Conservation (phyloP, 2,329 filamentous ascomycete species). For the Diaporthe humulicola region DNA sequence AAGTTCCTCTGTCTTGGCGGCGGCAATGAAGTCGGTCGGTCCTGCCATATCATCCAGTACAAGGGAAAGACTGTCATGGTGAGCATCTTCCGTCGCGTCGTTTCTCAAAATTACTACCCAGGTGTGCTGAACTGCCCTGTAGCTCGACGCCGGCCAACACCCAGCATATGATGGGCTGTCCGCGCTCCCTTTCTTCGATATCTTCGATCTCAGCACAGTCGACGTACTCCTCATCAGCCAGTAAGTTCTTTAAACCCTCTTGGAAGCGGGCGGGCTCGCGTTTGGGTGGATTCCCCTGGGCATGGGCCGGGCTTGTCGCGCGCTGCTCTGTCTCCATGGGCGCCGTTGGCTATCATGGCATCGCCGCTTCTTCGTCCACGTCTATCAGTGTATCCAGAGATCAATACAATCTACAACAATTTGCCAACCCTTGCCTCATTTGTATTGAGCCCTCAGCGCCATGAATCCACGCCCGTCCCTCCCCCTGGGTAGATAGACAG, state of each 20-base stretch:
- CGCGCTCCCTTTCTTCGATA: slow-evolving; percentile 95
- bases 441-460: slow-evolving; percentile 37
- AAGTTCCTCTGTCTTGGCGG: slow-evolving; percentile 94
- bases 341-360: neutral
- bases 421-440: slow-evolving; percentile 40
- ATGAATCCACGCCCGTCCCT: slow-evolving; percentile 35
- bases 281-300: slow-evolving; percentile 32
- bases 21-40: slow-evolving; percentile 96
- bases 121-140: slow-evolving; percentile 38
- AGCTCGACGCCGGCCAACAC: slow-evolving; percentile 98
- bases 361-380: slow-evolving; percentile 18
- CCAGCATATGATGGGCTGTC: slow-evolving; percentile 95
- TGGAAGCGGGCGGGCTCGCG: slow-evolving; percentile 37
- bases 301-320: slow-evolving; percentile 38
- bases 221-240: slow-evolving; percentile 98
- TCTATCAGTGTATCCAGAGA: slow-evolving; percentile 44
- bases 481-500: slow-evolving; percentile 35
- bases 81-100: slow-evolving; percentile 50
- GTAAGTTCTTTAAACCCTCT: slow-evolving; percentile 71
- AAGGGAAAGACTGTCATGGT: slow-evolving; percentile 99
- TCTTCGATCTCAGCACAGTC: slow-evolving; percentile 97
- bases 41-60: slow-evolving; percentile 98
- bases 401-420: slow-evolving; percentile 46
- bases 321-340: slow-evolving; percentile 32
- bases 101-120: slow-evolving; percentile 3